A percentile compares a stretch with the other conserved stretches of the same genome.
Evolutionary conservation across 2,329 filamentous ascomycete genomes (phyloP).

Genomic region (Penicillium sp.): DNA sequence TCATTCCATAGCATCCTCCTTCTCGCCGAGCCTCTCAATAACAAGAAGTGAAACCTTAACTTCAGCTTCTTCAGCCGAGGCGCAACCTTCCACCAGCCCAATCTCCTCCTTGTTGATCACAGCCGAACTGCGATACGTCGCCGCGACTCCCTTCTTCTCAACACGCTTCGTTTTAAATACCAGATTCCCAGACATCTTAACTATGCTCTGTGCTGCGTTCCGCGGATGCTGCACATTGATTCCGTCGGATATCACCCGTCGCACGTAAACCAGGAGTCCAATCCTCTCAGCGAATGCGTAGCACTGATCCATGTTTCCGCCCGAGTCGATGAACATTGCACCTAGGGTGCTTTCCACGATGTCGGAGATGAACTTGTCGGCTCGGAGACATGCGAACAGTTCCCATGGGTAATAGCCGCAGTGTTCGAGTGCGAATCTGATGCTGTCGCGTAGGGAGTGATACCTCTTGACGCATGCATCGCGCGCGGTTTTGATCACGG

Average conservation of each 20-base stretch:
- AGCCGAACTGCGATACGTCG: conserved; percentile 24
- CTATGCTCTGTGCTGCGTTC: conserved; percentile 63
- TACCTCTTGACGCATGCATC: conserved; percentile 39
- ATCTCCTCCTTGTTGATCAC: conserved; percentile 15
- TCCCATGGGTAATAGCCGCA: conserved; percentile 72
- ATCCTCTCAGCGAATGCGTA: conserved; percentile 59
- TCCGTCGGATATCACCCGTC: conserved; percentile 57
- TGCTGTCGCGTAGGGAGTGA: conserved; percentile 48
- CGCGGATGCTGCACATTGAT: conserved; percentile 63
- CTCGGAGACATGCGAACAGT: conserved; percentile 61
- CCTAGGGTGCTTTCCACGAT: conserved; percentile 77
- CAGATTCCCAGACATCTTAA: conserved; percentile 26
- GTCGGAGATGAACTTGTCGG: conserved; percentile 79
- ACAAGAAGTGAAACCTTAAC: conserved; percentile 23
- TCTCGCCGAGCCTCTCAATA: conserved; percentile 14
- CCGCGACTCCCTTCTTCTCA: conserved; percentile 5
- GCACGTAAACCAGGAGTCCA: conserved; percentile 64
- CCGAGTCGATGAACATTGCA: conserved; percentile 77
- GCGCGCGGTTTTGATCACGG: conserved; percentile 14
- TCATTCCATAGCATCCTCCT: not conserved
- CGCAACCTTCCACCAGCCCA: conserved; percentile 23
- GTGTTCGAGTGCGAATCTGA: conserved; percentile 52
- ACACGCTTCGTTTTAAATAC: conserved; percentile 19
- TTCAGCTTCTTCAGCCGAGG: conserved; percentile 31
- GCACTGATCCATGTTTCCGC: conserved; percentile 61